These are phyloP conservation scores for Candida methanosorbosa DNA, from an alignment of 805 yeast genomes.

Conservation along the genomic window DNA sequence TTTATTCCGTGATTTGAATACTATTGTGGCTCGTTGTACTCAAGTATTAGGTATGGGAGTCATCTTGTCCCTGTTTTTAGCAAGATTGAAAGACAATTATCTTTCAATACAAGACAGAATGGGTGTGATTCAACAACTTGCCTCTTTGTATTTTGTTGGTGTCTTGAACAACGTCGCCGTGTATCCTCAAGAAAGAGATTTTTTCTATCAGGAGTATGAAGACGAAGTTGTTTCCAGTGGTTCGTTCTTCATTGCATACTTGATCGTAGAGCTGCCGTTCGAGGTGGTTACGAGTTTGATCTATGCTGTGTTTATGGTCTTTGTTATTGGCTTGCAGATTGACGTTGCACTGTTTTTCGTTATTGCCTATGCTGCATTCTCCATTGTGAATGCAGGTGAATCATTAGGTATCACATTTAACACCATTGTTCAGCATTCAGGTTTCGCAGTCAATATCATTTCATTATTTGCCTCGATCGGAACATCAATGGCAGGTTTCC, in stretches of 20 bases:
- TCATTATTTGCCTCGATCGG: slow-evolving; percentile 62
- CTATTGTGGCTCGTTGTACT: slow-evolving; percentile 52
- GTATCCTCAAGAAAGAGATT: slow-evolving; percentile 64
- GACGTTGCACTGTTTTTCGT: slow-evolving; percentile 61
- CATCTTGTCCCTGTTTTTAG: slow-evolving; percentile 58
- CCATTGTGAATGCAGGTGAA: slow-evolving; percentile 69
- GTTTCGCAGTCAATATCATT: slow-evolving; percentile 70
- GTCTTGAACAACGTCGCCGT: slow-evolving; percentile 69
- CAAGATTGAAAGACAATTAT: slow-evolving; percentile 40
- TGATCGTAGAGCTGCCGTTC: slow-evolving; percentile 57
- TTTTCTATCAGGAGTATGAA: slow-evolving; percentile 70
- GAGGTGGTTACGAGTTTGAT: slow-evolving; percentile 52
- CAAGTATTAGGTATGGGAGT: slow-evolving; percentile 60
- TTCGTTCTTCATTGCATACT: slow-evolving; percentile 55
- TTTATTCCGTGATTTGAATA: slow-evolving; percentile 45
- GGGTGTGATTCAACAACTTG: slow-evolving; percentile 68
- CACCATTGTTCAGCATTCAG: slow-evolving; percentile 63
- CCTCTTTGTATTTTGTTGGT: slow-evolving; percentile 70
- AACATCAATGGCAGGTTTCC: slow-evolving; percentile 75
- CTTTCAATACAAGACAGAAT: slow-evolving; percentile 58
- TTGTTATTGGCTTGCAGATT: slow-evolving; percentile 68
- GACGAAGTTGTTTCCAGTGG: slow-evolving; percentile 62
- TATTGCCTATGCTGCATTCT: slow-evolving; percentile 42
- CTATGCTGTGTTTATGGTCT: slow-evolving; percentile 53
- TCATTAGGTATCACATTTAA: slow-evolving; percentile 77